Evolutionary conservation across 2,329 filamentous ascomycete species (phyloP), one percentile per base, ranked within the genome.

Genomic region (Magnaporthiopsis poae): DNA sequence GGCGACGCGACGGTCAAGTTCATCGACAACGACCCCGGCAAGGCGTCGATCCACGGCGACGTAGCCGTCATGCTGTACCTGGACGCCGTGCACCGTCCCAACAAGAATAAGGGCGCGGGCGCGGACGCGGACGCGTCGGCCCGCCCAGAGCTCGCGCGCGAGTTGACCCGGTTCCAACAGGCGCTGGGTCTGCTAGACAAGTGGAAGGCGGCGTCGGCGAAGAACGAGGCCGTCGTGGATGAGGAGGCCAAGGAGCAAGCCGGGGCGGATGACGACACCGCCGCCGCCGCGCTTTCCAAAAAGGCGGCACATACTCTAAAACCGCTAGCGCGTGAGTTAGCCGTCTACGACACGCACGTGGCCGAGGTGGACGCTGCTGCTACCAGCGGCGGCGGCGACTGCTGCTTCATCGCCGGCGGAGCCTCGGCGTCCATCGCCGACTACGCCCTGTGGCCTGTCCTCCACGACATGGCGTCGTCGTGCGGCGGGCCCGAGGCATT

Each of bases 31-130:
- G 84, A 88, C 68, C 70, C 72, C 0, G 75, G 69, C 31, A 79
- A 78, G 67, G 81, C 84, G 1, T 75, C 74, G 0, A 77, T 85
- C 0, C 74, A 81, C 9, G 84, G 85, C 5, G 79, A 83, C 60
- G 65, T 81, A 1, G 81, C 80, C 46, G 83, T 87, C 67, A 78
- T 88, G 78, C 73, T 85, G 12, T 88, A 91, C 68, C 77, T 90
- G 0, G 84, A 90, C 68, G 79, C 82, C 2, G 75, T 80, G 15
- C 80, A 86, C 68, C 79, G 80, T 1, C 67, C 69, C 0, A 69
- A 71, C n/a, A 74, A 73, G 65, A 12, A 12, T 36, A 12, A 9
- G 35, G 35, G 35, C 12, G 35, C 31, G 31, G 65, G 70, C 59
- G 71, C 69, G 2, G 60, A 68, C 59, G 71, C 69, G 2, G 60